Percentiles rank a stretch among this genome's conserved stretches.
phyloP scores from a whole-genome alignment of 805 yeast species.

The Lachancea waltii region DNA sequence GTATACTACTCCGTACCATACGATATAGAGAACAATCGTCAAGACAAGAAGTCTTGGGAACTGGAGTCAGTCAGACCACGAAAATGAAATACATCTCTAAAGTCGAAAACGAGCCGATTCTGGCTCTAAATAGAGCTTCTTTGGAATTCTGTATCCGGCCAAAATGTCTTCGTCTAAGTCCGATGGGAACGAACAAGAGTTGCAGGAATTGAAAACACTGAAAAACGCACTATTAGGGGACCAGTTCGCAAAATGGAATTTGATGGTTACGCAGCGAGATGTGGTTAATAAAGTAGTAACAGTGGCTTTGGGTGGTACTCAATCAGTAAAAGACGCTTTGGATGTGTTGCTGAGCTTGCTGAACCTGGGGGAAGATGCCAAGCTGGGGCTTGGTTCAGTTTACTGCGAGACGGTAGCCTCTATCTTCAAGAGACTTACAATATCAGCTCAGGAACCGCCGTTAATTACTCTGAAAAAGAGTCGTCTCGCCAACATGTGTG shows the following conservation, averaged over 20 bases:
- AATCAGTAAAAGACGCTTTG: constrained; percentile 14
- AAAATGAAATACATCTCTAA: too few species aligned
- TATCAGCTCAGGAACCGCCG: not conserved
- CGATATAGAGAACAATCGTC: too few species aligned
- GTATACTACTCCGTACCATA: too few species aligned
- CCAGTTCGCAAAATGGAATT: constrained; percentile 16
- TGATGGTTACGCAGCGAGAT: constrained; percentile 8
- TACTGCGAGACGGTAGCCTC: constrained; percentile 13
- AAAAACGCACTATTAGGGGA: constrained; percentile 15
- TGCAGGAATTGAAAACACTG: not conserved
- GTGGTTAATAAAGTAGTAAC: constrained; percentile 11
- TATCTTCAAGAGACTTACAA: constrained; percentile 6
- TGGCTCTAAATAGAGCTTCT: too few species aligned
- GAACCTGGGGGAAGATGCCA: constrained; percentile 15
- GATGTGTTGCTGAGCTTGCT: constrained; percentile 20
- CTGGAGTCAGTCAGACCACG: too few species aligned
- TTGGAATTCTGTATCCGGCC: not conserved
- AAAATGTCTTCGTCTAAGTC: not conserved
- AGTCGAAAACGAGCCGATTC: too few species aligned
- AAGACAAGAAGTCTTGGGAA: too few species aligned
- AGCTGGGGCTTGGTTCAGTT: constrained; percentile 13
- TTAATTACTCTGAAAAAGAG: constrained; percentile 13
- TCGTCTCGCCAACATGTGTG: constrained; percentile 18
- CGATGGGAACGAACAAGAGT: not conserved
- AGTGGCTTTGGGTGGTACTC: constrained; percentile 1